Base-by-base conservation (phyloP, 1,284 basidiomycete species). In the Moesziomyces globuligerus region DNA sequence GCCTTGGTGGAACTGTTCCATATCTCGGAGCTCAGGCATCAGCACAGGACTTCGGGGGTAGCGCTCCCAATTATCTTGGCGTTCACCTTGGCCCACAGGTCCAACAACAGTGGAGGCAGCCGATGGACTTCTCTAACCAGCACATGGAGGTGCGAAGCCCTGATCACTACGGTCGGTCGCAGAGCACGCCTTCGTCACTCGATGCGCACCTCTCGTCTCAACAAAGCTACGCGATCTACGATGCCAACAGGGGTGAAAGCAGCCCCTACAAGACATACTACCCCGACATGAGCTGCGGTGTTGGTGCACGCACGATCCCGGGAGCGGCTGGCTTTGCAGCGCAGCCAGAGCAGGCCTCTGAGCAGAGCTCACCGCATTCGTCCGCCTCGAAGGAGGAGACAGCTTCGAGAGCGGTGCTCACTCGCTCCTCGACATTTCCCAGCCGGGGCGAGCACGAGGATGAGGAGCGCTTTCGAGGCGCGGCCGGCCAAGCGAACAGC, bases 21-120 rank as follows among this genome's bases (percentile, higher is more conserved):
- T 20, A 17, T n/a, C 8, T 17, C 18, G 39, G 24, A 39, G 7
- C 15, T 15, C 39, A 3, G n/a, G 7, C 40, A 5, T 43, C 20
- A 6, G 18, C 11, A 3, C 24, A 32, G 7, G 34, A 28, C n/a
- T 20, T 29, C 1, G 10, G 28, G 17, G 32, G 39, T 9, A 17
- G 17, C 5, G 26, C 55, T 7, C 25, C 39, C 28, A 65, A 65
- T 34, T 5, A 47, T 24, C 56, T 66, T 28, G 62, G 62, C 20
- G 53, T 66, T 20, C 51, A 66, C 18, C 26, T 55, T 11, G 37
- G 44, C 28, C 23, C 39, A 8, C 43, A 21, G 8, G 13, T 42
- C 18, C 37, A 41, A 23, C 50, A 50, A 26, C 51, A 50, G 3
- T 66, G 62, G 62, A 43, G 34, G 29, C 55, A 50, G 7, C 39